phyloP scores from a whole-genome alignment of 805 yeast species.

The Komagataella phaffii region DNA sequence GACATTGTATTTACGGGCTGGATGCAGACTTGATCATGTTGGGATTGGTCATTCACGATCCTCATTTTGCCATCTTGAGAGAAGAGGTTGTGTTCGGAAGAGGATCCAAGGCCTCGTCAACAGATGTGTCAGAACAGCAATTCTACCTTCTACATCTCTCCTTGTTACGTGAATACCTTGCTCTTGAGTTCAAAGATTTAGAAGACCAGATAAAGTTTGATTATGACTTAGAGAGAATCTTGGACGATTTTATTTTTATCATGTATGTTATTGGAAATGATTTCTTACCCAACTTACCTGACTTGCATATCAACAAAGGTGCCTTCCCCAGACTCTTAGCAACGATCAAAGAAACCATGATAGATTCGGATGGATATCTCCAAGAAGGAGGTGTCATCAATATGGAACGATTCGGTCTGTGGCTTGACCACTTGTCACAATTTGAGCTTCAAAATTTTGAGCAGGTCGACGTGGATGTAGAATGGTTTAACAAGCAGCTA shows the following conservation, averaged over 20 bases:
- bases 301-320: constrained; percentile 84
- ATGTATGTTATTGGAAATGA: constrained; percentile 96
- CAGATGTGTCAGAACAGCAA: constrained; percentile 58
- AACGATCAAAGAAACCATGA: constrained; percentile 73
- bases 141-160: constrained; percentile 78
- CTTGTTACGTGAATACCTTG: constrained; percentile 80
- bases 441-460: constrained; percentile 86
- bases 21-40: constrained; percentile 95
- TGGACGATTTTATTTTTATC: constrained; percentile 87
- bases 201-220: constrained; percentile 49
- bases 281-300: constrained; percentile 94
- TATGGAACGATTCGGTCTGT: constrained; percentile 51
- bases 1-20: constrained; percentile 91
- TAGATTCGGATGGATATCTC: constrained; percentile 68
- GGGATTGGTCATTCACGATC: constrained; percentile 85
- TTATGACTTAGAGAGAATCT: constrained; percentile 74
- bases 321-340: constrained; percentile 89
- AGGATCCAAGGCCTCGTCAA: constrained; percentile 19
- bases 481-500: constrained; percentile 81
- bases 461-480: constrained; percentile 68
- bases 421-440: constrained; percentile 64
- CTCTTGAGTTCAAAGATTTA: constrained; percentile 69
- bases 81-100: constrained; percentile 88
- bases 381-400: constrained; percentile 77
- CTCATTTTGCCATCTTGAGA: constrained; percentile 88